Evolutionary conservation across 2,329 filamentous ascomycete species (phyloP), one percentile per base, ranked within the genome.

Genomic region (Neoscytalidium dimidiatum): DNA sequence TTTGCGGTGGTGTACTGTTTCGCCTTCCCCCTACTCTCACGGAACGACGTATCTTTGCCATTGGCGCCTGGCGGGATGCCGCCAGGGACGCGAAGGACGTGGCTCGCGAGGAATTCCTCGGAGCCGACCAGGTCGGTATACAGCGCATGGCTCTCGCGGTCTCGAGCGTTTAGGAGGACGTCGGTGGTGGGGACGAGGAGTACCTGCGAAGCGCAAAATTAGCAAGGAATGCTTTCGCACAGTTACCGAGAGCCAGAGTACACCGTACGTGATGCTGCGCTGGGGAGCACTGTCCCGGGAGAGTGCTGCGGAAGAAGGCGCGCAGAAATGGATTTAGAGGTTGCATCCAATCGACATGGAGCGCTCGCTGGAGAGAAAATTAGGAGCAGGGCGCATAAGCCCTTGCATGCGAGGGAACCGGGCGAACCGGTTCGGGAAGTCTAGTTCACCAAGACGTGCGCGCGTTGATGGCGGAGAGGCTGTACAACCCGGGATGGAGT

Each of bases 251-350:
- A 2, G 31, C 57, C 61, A 9, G 46, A 53, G 43, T 31, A 33
- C 29, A 5, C 66, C 81, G 71, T 82, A 89, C 87, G 84, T 98
- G 92, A 78, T 96, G 92, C 79, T 95, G 91, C 69, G 93, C 86
- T 64, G 95, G 94, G 68, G 90, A 88, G 84, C 95, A 98, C 88
- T 98, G 94, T 74, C 90, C 84, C 72, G 91, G 90, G 77, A 97
- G 86, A 79, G 92, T 89, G 87, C 93, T 98, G 84, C 92, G 93
- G 86, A 97, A 97, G 88, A 99, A 98, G 85, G 94, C 93, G 85
- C 92, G 90, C 80, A 99, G 86, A 82, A 97, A 98, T 79, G 95
- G 95, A 83, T 99, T 99, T 89, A 98, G 86, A 84, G 95, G 92
- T 90, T 94, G 94, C 94, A 97, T 97, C 88, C 90, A 90, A 84